These are phyloP conservation scores for Skeletonema tropicum DNA, from an alignment of 108 stramenopile species.

Conservation along the genomic window DNA sequence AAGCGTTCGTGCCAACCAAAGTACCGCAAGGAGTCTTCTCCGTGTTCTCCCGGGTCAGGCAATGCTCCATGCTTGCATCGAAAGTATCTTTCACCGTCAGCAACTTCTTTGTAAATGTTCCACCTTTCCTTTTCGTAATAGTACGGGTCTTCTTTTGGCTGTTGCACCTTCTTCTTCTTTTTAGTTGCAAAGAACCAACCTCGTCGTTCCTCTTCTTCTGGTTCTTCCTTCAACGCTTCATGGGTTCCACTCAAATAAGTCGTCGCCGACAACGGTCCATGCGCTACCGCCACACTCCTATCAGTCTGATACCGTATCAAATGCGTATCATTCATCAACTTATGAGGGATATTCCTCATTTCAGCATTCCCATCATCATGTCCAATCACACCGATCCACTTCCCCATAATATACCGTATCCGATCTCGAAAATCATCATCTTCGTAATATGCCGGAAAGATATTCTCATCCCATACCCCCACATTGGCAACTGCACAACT, in stretches of 20 bases:
- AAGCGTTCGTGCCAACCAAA: slow-evolving; percentile 48
- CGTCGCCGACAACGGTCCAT: slow-evolving; percentile 39
- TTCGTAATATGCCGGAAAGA: slow-evolving; percentile 51
- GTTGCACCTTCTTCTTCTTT: not conserved
- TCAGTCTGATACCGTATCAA: slow-evolving; percentile 47
- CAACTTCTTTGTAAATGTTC: slow-evolving; percentile 33
- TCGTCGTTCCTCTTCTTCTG: slow-evolving; percentile 12
- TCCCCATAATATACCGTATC: slow-evolving; percentile 43
- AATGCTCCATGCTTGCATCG: slow-evolving; percentile 46
- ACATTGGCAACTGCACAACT: slow-evolving; percentile 41
- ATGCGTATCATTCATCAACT: slow-evolving; percentile 41
- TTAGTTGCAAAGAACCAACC: not conserved
- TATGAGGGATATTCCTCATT: slow-evolving; percentile 14
- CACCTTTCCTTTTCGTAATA: slow-evolving; percentile 40
- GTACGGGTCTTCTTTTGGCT: slow-evolving; percentile 18
- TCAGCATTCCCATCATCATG: slow-evolving; percentile 26
- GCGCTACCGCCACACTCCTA: slow-evolving; percentile 44
- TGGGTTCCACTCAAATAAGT: slow-evolving; percentile 46
- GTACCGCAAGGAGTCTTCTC: slow-evolving; percentile 43
- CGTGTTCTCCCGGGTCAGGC: slow-evolving; percentile 41
- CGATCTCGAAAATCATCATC: slow-evolving; percentile 49
- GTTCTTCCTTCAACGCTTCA: slow-evolving; percentile 34
- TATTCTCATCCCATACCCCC: slow-evolving; percentile 49
- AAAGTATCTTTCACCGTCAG: slow-evolving; percentile 29
- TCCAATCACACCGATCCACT: slow-evolving; percentile 26